These are phyloP conservation scores for Phytopythium vexans DNA, from an alignment of 352 stramenopile species.

Conservation along the genomic window DNA sequence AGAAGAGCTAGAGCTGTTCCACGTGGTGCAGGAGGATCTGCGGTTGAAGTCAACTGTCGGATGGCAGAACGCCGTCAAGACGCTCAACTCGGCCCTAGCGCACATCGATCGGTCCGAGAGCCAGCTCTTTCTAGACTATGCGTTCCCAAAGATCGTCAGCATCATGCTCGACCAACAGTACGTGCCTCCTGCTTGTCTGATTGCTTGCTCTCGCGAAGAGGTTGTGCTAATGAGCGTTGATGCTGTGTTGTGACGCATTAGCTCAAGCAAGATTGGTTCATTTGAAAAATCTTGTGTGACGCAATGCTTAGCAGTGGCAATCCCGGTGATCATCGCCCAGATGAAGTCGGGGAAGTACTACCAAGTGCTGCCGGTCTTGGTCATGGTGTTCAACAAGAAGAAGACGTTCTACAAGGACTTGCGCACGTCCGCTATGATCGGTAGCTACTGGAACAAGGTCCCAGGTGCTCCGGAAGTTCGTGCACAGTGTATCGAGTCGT, in stretches of 20 bases:
- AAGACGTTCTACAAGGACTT: constrained; percentile 89
- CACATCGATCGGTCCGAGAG: constrained; percentile 72
- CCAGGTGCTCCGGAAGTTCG: constrained; percentile 77
- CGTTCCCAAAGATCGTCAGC: constrained; percentile 79
- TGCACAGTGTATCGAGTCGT: constrained; percentile 76
- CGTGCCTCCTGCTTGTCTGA: constrained; percentile 15
- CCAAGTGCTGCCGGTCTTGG: constrained; percentile 62
- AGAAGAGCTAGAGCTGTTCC: constrained; percentile 81
- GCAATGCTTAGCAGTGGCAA: constrained; percentile 63
- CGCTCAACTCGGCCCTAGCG: constrained; percentile 66
- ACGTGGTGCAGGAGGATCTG: constrained; percentile 82
- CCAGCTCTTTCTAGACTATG: constrained; percentile 73
- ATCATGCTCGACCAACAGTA: constrained; percentile 91
- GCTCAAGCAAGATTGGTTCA: constrained; percentile 82
- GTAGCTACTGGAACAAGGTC: constrained; percentile 88
- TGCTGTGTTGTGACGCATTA: constrained; percentile 13
- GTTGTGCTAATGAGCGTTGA: neutral
- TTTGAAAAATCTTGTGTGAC: constrained; percentile 87
- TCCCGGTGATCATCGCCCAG: constrained; percentile 69
- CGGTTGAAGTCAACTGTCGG: constrained; percentile 87
- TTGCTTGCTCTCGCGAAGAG: neutral
- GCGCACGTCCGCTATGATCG: constrained; percentile 84
- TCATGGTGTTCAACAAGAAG: constrained; percentile 89
- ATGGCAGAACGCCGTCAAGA: constrained; percentile 88
- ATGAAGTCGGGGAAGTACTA: constrained; percentile 67